phyloP scores from a whole-genome alignment of 768 basidiomycete genomes.

The Boletus subparvulus region DNA sequence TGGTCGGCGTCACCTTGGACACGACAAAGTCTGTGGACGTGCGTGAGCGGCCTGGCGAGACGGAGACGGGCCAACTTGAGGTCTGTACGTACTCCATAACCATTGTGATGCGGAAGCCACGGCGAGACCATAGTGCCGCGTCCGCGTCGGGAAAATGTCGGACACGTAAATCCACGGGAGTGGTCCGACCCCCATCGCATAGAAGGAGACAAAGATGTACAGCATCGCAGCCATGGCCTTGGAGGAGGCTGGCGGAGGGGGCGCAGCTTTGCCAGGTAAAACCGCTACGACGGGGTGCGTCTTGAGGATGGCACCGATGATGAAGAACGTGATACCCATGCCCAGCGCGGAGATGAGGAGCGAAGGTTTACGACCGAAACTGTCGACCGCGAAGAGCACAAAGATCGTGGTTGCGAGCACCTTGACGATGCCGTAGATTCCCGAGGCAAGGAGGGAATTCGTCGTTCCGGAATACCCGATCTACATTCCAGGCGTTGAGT shows the following conservation, averaged over 20 bases:
- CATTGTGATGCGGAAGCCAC: constrained; percentile 77
- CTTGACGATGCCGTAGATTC: constrained; percentile 69
- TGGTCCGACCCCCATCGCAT: constrained; percentile 87
- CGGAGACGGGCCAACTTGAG: background rate
- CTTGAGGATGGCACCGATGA: constrained; percentile 82
- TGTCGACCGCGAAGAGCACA: constrained; percentile 66
- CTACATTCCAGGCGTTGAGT: constrained; percentile 28
- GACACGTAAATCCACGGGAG: constrained; percentile 66
- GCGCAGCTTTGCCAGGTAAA: constrained; percentile 38
- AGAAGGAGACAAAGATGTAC: constrained; percentile 86
- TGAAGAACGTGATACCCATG: constrained; percentile 80
- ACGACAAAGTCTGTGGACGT: constrained; percentile 59
- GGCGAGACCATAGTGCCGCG: constrained; percentile 77
- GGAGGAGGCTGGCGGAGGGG: constrained; percentile 47
- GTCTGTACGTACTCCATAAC: constrained; percentile 63
- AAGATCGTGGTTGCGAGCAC: constrained; percentile 64
- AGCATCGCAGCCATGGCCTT: constrained; percentile 86
- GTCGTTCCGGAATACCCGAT: constrained; percentile 64
- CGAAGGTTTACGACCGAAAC: constrained; percentile 65
- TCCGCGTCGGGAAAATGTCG: constrained; percentile 86
- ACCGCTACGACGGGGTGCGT: constrained; percentile 57
- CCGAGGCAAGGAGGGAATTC: constrained; percentile 68
- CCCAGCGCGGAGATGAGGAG: constrained; percentile 73
- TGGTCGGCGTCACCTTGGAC: constrained; percentile 65
- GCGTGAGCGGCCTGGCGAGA: background rate